Base-by-base conservation (phyloP, 2,329 filamentous ascomycete species). In the Tolypocladium inflatum region DNA sequence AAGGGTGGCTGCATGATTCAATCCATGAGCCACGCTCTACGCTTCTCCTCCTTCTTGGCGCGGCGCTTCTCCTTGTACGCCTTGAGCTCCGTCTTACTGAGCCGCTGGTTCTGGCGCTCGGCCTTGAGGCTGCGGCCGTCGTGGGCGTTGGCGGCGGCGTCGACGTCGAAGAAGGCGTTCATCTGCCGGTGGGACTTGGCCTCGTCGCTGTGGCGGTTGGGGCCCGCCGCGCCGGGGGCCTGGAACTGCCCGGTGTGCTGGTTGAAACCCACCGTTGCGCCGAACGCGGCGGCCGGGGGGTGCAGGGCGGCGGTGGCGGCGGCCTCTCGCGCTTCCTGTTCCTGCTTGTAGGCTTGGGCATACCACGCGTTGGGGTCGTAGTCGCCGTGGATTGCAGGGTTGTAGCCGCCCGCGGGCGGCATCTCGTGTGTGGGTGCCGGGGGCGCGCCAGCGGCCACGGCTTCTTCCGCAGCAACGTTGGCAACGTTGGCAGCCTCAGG, bases 341-440 rank as follows among this genome's bases (percentile, higher is more conserved):
- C 65, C 13, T 71, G 70, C 54, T 76, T 72, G 51, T 79, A 70
- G 52, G 78, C 76, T 68, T 89, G 82, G 13, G 94, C 93, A 71
- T 99, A 99, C 77, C 91, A 89, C n/a, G 94, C 93, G 60, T 87
- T 94, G 4, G 92, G 91, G 67, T 99, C 94, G 77, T 97, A 99
- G 75, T 92, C 89, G 65, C 94, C 94, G 71, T 99, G 94, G 52
- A 99, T 93, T 30, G 91, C 89, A 1, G 94, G 94, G 70, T 97
- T 96, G 76, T 99, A 99, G 61, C 93, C 91, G 59, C 87, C 87
- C 6, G 80, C 82, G 26, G 82, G 75, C 52, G 64, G 75, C 56
- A 58, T 70, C 60, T 74, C 72, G 59, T 71, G 69, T 57, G 68
- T 63, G 7, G 71, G 73, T 6, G 66, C 67, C 39, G 64, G 73